Percentiles rank a stretch among this genome's conserved stretches.
Evolutionary conservation across 2,329 filamentous ascomycete species (phyloP).

Genomic region (Neoascochyta sp.): DNA sequence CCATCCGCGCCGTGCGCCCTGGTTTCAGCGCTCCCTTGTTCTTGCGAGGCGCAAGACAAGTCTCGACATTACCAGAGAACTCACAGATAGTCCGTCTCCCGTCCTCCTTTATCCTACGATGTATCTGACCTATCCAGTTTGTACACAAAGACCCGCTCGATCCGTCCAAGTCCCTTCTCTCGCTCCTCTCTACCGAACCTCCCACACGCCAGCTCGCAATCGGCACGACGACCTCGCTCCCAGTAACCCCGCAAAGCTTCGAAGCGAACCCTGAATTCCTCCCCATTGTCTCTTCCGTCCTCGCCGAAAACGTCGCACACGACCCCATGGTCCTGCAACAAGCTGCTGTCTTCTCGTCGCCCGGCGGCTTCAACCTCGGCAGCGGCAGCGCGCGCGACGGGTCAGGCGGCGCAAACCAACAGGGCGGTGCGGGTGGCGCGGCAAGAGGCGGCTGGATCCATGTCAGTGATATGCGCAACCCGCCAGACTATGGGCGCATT

Average conservation of each 20-base stretch:
- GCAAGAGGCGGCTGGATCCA: constrained; percentile 61
- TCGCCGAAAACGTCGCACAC: constrained; percentile 51
- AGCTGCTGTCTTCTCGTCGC: constrained; percentile 58
- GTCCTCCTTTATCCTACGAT: background rate
- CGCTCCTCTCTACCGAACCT: constrained; percentile 55
- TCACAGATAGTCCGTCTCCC: constrained; percentile 38
- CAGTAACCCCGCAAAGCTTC: constrained; percentile 55
- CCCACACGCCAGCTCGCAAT: constrained; percentile 53
- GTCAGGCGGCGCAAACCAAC: constrained; percentile 55
- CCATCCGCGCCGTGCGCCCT: constrained; percentile 14
- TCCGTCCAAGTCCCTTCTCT: constrained; percentile 47
- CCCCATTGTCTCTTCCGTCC: constrained; percentile 53
- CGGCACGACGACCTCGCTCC: constrained; percentile 52
- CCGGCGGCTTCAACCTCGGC: constrained; percentile 53
- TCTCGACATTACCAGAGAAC: constrained; percentile 45
- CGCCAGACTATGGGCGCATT: constrained; percentile 62
- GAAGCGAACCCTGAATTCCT: constrained; percentile 56
- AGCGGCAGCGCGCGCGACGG: constrained; percentile 42
- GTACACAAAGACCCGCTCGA: constrained; percentile 46
- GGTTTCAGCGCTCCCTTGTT: constrained; percentile 12
- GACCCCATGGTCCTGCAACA: constrained; percentile 58
- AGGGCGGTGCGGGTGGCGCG: constrained; percentile 56
- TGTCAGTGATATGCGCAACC: constrained; percentile 57
- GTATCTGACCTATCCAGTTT: constrained; percentile 41
- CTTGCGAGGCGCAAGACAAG: constrained; percentile 20